phyloP scores from a whole-genome alignment of 495 filamentous ascomycete species.

The Corynascus novoguineensis region DNA sequence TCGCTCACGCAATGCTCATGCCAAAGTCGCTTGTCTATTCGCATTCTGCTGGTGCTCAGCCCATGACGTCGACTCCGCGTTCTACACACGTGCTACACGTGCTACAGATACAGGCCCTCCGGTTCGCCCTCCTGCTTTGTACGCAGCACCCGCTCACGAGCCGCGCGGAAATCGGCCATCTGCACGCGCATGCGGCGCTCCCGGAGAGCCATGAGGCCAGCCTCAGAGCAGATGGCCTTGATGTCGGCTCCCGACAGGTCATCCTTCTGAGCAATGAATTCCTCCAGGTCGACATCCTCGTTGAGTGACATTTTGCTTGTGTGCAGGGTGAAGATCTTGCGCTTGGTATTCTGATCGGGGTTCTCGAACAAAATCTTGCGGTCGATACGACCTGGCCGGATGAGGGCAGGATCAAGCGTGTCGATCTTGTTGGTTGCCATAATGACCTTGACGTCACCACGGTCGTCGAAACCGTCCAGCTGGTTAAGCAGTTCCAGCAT shows the following conservation, averaged over 20 bases:
- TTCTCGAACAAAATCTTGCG: constrained; percentile 99
- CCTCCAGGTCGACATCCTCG: constrained; percentile 92
- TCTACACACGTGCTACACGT: constrained; percentile 34
- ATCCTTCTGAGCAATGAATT: constrained; percentile 98
- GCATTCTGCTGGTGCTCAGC: neutral
- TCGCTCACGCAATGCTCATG: neutral
- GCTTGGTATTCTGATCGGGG: constrained; percentile 98
- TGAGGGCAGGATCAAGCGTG: constrained; percentile 90
- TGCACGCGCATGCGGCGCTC: constrained; percentile 97
- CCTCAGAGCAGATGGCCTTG: constrained; percentile 97
- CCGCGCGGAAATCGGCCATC: constrained; percentile 95
- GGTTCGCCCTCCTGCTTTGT: constrained; percentile 98
- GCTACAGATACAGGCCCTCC: constrained; percentile 96
- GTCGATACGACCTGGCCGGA: constrained; percentile 96
- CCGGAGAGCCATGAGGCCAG: constrained; percentile 88
- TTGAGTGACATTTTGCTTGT: constrained; percentile 98
- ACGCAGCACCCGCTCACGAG: constrained; percentile 91
- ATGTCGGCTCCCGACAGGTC: constrained; percentile 97
- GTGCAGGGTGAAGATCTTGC: constrained; percentile 99
- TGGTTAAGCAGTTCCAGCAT: constrained; percentile 99
- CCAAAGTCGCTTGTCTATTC: constrained; percentile 16
- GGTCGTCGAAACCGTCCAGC: constrained; percentile 97
- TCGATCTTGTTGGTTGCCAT: constrained; percentile 99
- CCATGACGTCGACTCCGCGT: neutral
- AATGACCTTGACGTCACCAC: constrained; percentile 98